Evolutionary conservation across 805 yeast species (phyloP), one percentile per base, ranked within the genome.

Genomic region (Yamadazyma scolyti): DNA sequence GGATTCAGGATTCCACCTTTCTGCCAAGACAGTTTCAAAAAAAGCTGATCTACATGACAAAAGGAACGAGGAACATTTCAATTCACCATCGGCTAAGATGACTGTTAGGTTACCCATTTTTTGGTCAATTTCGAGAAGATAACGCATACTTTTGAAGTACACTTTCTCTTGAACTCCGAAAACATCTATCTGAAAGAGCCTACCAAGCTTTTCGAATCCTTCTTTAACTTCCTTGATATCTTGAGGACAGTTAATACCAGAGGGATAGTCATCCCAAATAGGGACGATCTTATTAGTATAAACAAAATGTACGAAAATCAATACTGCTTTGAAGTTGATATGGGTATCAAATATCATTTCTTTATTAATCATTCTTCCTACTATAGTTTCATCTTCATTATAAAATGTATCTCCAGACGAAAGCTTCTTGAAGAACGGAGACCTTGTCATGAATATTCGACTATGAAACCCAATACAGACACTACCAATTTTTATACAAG

Each of bases 31-130:
- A 0, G 79, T 66, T 33, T 74, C 79, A 50, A 88, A 85, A 46
- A 68, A 83, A 0, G 75, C 77, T 27, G 79, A 73, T 36, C 94
- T 57, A 0, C 72, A 52, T 4, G 58, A 48, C n/a, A 88, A 46
- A 4, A 86, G 55, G 8, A 65, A 60, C 2, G 79, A 68, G 46
- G 77, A 76, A 5, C 74, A 69, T 4, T 37, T 34, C 0, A 70
- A 20, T n/a, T 53, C 59, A 1, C 74, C 77, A 42, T 75, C 79
- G 2, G 54, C 39, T n/a, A 81, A 50, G 4, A 42, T 42, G 2
- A 85, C 53, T 0, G 44, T 43, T 2, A 75, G 67, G 46, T 79
- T 83, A 2, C 48, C 52, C 3, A 17, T n/a, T n/a, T 12, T 13
- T 14, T 28, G 31, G n/a, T 34, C 34, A 11, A 5, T 36, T 11